phyloP scores from a whole-genome alignment of 78 protist species.

The Dictyostelium purpureum region DNA sequence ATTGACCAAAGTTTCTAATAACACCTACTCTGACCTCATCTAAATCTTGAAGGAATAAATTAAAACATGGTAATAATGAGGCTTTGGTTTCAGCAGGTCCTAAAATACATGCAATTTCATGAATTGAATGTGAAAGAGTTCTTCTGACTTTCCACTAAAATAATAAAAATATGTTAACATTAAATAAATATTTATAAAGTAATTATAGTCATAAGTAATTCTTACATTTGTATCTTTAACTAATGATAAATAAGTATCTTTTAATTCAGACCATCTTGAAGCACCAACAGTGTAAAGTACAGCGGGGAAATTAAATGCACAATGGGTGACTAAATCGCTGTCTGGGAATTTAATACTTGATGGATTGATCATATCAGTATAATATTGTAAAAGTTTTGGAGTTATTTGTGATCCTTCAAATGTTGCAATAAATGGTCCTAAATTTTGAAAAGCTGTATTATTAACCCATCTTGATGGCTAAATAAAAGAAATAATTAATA shows the following conservation, averaged over 20 bases:
- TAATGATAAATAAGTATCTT: conserved; percentile 54
- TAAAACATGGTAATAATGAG: conserved; percentile 41
- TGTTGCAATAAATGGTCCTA: conserved; percentile 84
- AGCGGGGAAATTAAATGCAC: conserved; percentile 86
- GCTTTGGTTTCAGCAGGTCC: conserved; percentile 75
- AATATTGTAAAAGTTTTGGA: conserved; percentile 32
- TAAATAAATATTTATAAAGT: neutral
- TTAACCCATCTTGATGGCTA: conserved; percentile 84
- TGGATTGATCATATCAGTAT: conserved; percentile 41
- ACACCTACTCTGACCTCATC: conserved; percentile 85
- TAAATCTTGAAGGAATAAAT: conserved; percentile 80
- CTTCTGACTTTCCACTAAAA: conserved; percentile 83
- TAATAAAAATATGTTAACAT: neutral
- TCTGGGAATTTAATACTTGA: conserved; percentile 48
- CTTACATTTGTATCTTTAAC: conserved; percentile 68
- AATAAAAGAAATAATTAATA: neutral
- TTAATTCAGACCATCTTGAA: conserved; percentile 79
- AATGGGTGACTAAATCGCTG: conserved; percentile 61
- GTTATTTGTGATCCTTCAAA: conserved; percentile 65
- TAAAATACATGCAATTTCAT: conserved; percentile 74
- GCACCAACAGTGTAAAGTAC: conserved; percentile 71
- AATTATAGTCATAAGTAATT: neutral
- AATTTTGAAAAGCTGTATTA: conserved; percentile 66
- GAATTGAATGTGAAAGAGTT: conserved; percentile 82
- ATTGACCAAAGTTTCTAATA: conserved; percentile 58